These are phyloP conservation scores for Trichoderma hamatum DNA, from an alignment of 2,329 filamentous ascomycete species.

Conservation along the genomic window DNA sequence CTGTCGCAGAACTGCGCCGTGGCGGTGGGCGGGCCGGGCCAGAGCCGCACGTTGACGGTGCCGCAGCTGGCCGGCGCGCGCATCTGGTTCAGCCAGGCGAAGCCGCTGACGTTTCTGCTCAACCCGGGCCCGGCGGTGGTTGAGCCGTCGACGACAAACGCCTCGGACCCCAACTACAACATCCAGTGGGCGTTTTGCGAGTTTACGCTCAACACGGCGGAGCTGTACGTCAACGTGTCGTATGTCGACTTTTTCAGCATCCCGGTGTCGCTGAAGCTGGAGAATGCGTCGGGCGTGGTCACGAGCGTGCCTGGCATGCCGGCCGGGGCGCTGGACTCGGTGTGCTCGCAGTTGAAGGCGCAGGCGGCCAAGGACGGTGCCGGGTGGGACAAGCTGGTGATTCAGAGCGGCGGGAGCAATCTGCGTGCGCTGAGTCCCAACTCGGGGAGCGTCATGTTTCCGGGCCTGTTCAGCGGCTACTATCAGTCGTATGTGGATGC, in stretches of 20 bases:
- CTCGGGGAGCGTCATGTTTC: slow-evolving; percentile 49
- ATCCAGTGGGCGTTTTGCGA: slow-evolving; percentile 69
- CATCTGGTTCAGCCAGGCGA: slow-evolving; percentile 69
- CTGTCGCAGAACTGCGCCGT: slow-evolving; percentile 65
- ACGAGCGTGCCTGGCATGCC: slow-evolving; percentile 55
- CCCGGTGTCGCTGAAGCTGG: slow-evolving; percentile 62
- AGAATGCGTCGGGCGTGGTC: slow-evolving; percentile 48
- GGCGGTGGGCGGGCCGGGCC: slow-evolving; percentile 62
- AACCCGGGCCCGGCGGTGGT: slow-evolving; percentile 75
- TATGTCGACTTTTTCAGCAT: slow-evolving; percentile 76
- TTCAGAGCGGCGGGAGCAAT: slow-evolving; percentile 45
- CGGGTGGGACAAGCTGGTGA: slow-evolving; percentile 54
- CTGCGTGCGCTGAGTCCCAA: slow-evolving; percentile 59
- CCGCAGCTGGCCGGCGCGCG: slow-evolving; percentile 71
- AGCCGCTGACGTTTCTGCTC: slow-evolving; percentile 66
- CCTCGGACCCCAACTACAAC: slow-evolving; percentile 63
- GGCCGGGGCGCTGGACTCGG: slow-evolving; percentile 48
- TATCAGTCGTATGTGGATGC: slow-evolving; percentile 53
- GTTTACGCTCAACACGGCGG: slow-evolving; percentile 64
- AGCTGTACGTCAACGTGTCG: slow-evolving; percentile 70
- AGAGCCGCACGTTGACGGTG: slow-evolving; percentile 62
- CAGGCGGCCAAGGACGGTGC: slow-evolving; percentile 52
- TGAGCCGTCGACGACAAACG: slow-evolving; percentile 73
- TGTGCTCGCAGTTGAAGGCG: slow-evolving; percentile 49
- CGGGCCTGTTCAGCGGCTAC: slow-evolving; percentile 53